Evolutionary conservation across 1,139 yeast species (phyloP).

Genomic region (Hyphopichia khmerensis): DNA sequence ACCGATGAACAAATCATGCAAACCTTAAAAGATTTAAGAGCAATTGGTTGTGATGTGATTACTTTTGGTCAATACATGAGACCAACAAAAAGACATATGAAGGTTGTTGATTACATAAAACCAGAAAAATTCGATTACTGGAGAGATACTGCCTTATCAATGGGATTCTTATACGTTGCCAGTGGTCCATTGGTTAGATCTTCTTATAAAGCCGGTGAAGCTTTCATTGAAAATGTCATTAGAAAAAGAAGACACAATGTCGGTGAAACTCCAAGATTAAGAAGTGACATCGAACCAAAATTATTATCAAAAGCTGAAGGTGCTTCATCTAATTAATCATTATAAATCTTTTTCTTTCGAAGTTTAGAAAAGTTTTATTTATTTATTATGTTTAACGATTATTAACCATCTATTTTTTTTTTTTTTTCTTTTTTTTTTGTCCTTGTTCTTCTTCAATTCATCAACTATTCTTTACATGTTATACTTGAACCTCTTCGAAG

Average conservation of each 20-base stretch:
- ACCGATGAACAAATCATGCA: constrained; percentile 83
- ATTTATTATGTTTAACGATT: background rate
- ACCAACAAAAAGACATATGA: constrained; percentile 98
- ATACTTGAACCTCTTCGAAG: too few relatives aligned
- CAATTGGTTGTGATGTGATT: constrained; percentile 82
- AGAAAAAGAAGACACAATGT: constrained; percentile 65
- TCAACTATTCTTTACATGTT: too few relatives aligned
- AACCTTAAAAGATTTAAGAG: constrained; percentile 74
- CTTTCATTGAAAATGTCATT: constrained; percentile 91
- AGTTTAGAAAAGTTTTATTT: too few relatives aligned
- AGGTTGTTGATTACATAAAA: constrained; percentile 92
- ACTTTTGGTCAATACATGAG: constrained; percentile 99
- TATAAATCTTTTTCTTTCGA: too few relatives aligned
- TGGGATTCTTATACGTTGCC: constrained; percentile 96
- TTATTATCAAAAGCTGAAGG: background rate
- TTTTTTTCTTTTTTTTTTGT: background rate
- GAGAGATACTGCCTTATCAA: constrained; percentile 81
- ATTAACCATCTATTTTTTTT: background rate
- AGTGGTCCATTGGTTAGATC: constrained; percentile 97
- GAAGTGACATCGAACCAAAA: constrained; percentile 16
- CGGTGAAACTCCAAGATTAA: constrained; percentile 43
- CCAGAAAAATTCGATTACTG: constrained; percentile 95
- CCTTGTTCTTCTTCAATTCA: too few relatives aligned
- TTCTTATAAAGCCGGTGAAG: constrained; percentile 97
- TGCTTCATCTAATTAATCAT: too few relatives aligned